These are phyloP conservation scores for Bipolaris zeicola DNA, from an alignment of 2,329 filamentous ascomycete genomes.

Conservation along the genomic window DNA sequence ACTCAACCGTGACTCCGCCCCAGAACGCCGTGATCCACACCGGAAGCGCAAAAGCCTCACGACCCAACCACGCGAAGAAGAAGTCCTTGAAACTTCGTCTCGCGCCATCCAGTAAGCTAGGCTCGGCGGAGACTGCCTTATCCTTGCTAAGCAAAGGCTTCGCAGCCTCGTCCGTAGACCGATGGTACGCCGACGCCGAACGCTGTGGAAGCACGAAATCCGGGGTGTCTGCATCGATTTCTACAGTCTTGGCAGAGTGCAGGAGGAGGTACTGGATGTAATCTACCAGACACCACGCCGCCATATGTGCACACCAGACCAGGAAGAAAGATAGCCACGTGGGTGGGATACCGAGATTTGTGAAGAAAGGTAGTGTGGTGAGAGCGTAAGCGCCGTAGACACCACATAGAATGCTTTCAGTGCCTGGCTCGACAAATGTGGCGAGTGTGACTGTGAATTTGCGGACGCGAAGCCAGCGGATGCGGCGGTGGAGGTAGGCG, in stretches of 20 bases:
- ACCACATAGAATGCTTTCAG: conserved; percentile 85
- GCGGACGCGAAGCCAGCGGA: conserved; percentile 88
- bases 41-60: conserved; percentile 81
- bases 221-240: conserved; percentile 74
- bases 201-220: conserved; percentile 65
- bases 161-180: conserved; percentile 17
- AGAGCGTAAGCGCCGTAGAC: conserved; percentile 78
- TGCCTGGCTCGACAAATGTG: conserved; percentile 89
- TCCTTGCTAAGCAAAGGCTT: conserved; percentile 30
- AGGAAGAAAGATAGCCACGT: conserved; percentile 71
- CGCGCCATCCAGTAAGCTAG: conserved; percentile 41
- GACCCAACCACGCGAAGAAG: conserved; percentile 80
- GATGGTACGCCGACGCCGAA: conserved; percentile 41
- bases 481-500: conserved; percentile 79
- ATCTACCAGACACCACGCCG: conserved; percentile 76
- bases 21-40: conserved; percentile 91
- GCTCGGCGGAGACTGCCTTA: conserved; percentile 12
- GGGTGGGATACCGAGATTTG: conserved; percentile 60
- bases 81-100: conserved; percentile 70
- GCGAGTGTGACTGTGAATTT: conserved; percentile 93
- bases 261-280: conserved; percentile 74
- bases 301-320: conserved; percentile 70
- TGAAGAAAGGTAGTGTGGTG: conserved; percentile 72
- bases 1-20: conserved; percentile 84
- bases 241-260: conserved; percentile 73